Base-by-base conservation (phyloP, 2,329 filamentous ascomycete genomes). In the Dryadomyces quercivorus region DNA sequence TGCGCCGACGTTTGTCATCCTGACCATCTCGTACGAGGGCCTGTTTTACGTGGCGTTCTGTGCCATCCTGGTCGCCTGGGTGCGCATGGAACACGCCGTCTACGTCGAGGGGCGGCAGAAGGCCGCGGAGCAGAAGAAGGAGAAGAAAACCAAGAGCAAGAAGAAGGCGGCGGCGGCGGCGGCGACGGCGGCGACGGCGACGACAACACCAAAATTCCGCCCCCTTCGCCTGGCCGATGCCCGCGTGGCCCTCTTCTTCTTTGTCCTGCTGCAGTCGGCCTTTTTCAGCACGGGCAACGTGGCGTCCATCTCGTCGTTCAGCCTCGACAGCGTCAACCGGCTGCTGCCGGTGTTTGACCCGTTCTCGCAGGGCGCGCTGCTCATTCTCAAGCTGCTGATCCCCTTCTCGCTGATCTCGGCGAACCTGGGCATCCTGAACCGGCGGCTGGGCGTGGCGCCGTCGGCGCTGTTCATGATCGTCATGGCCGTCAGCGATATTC, bases 241-340 rank as follows among this genome's bases (percentile, higher is more conserved):
- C 4, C 86, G 94, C 42, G 85, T 95, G 40, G 86, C 89, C 1
- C 78, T 98, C 7, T 97, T 97, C 75, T 96, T 97, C 76, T 85
- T 98, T 68, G 90, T 89, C 61, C 80, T 98, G 43, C 78, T 98
- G 6, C 93, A 98, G 69, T 92, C 91, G 3, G 93, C 86, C 52
- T 98, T 98, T 70, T 98, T 97, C 77, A 88, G 85, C 70, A 97
- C 92, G 0, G 93, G 93, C 59, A 98, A 98, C 71, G 82, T 98
- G 56, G 93, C 93, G 1, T 96, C 92, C 0, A 72, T 98, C 54
- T 95, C 91, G 16, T 88, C 89, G 1, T 98, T 98, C 72, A 94
- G 87, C 58, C 75, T 98, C 44, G 93, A 97, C 56, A 91, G 87
- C 62, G 93, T 98, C 7, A 80, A 76, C 66, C 84, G 93, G 2